These are phyloP conservation scores for Daldinia sp. DNA, from an alignment of 2,329 filamentous ascomycete species.

Conservation along the genomic window DNA sequence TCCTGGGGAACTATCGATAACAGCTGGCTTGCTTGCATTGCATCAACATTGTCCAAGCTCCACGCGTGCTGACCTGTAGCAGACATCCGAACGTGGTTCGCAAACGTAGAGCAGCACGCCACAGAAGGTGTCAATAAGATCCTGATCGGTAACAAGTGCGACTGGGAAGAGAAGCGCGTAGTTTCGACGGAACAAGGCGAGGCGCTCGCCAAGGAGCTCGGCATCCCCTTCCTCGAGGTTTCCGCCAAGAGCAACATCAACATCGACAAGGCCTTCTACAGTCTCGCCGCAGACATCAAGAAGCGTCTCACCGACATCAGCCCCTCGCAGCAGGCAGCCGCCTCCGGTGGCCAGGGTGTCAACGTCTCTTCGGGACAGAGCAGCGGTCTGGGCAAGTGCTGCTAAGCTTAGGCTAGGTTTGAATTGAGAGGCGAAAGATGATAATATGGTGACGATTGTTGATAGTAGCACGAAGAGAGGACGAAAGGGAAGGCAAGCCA, in stretches of 20 bases:
- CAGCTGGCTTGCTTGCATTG: slow-evolving; percentile 1
- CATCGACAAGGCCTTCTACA: slow-evolving; percentile 98
- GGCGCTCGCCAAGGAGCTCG: slow-evolving; percentile 91
- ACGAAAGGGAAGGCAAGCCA: slow-evolving; percentile 1
- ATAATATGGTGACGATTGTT: not conserved
- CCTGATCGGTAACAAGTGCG: slow-evolving; percentile 99
- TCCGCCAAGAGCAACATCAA: slow-evolving; percentile 99
- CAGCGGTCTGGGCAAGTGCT: slow-evolving; percentile 74
- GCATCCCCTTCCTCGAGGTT: slow-evolving; percentile 98
- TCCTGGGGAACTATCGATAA: slow-evolving; percentile 7
- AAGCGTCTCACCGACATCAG: slow-evolving; percentile 94
- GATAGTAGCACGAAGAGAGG: not conserved
- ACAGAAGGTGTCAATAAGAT: slow-evolving; percentile 99
- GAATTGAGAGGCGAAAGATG: not conserved
- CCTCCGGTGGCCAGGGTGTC: slow-evolving; percentile 58
- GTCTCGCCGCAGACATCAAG: slow-evolving; percentile 95
- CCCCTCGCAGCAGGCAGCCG: slow-evolving; percentile 72
- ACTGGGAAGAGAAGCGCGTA: slow-evolving; percentile 99
- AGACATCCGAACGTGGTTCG: slow-evolving; percentile 99
- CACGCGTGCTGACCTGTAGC: slow-evolving; percentile 36
- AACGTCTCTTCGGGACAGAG: slow-evolving; percentile 72
- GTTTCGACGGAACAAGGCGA: slow-evolving; percentile 94
- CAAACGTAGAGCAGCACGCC: slow-evolving; percentile 97
- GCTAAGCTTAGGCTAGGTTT: slow-evolving; percentile 60
- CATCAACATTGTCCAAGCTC: not conserved